phyloP scores from a whole-genome alignment of 345 rosid species.

The Populus deltoides region DNA sequence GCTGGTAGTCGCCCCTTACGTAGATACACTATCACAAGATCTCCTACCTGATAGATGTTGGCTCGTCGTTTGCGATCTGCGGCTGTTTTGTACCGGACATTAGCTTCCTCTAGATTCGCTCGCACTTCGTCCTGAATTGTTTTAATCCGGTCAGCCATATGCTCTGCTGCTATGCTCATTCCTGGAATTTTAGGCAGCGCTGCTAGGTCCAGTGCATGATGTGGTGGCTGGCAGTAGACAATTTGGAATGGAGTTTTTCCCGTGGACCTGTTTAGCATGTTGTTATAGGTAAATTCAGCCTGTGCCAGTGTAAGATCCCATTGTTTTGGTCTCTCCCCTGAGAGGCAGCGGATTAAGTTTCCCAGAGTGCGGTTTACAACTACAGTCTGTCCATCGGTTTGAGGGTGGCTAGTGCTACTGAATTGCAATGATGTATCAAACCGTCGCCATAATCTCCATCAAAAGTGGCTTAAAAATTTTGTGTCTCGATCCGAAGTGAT shows the following conservation, averaged over 20 bases:
- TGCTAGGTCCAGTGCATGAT: background rate
- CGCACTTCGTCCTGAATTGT: background rate
- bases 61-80: background rate
- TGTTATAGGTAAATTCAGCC: no score
- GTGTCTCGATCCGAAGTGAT: no score
- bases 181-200: background rate
- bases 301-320: no score
- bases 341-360: background rate
- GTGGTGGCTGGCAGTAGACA: background rate
- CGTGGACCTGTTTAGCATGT: background rate
- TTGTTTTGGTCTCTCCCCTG: background rate
- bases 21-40: no score
- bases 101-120: background rate
- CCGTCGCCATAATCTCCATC: no score
- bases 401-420: background rate
- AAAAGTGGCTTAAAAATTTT: no score
- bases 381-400: background rate
- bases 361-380: background rate
- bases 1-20: no score
- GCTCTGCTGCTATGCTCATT: background rate
- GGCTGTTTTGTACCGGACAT: background rate
- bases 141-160: background rate
- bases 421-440: background rate
- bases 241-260: background rate
- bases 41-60: no score